Conservation (phyloP, 2,329 filamentous ascomycete genomes). For the Phaeosphaeria sp. region DNA sequence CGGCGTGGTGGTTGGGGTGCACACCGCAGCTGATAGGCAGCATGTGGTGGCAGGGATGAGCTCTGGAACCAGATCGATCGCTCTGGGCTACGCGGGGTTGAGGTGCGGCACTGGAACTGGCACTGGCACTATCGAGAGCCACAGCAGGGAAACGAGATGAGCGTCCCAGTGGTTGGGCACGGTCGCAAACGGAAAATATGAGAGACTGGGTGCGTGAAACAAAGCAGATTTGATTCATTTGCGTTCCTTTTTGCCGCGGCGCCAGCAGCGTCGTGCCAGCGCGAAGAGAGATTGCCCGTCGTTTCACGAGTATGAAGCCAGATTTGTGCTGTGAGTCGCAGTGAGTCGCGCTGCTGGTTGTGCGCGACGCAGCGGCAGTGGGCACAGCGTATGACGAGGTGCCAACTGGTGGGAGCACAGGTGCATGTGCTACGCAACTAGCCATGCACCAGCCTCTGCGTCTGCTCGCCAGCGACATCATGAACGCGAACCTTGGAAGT, state of each 20-base stretch:
- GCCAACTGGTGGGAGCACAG: not conserved
- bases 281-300: conserved; percentile 1
- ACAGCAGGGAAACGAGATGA: conserved; percentile 20
- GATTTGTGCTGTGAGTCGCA: no score
- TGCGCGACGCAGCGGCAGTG: no score
- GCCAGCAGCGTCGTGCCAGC: conserved; percentile 2
- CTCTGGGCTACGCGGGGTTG: conserved; percentile 10
- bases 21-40: conserved; percentile 3
- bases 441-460: not conserved
- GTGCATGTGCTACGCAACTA: not conserved
- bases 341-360: no score
- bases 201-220: conserved; percentile 12
- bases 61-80: conserved; percentile 10
- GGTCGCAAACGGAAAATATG: not conserved
- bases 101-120: no score
- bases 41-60: not conserved
- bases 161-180: not conserved
- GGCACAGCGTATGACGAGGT: not conserved
- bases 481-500: not conserved
- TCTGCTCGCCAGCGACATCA: not conserved
- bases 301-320: not conserved
- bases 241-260: conserved; percentile 5
- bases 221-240: conserved; percentile 26
- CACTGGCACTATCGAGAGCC: conserved; percentile 3
- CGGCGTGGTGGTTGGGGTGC: conserved; percentile 1